Conservation (phyloP, 306 rosid genomes). For the Citrullus mucosospermus region DNA sequence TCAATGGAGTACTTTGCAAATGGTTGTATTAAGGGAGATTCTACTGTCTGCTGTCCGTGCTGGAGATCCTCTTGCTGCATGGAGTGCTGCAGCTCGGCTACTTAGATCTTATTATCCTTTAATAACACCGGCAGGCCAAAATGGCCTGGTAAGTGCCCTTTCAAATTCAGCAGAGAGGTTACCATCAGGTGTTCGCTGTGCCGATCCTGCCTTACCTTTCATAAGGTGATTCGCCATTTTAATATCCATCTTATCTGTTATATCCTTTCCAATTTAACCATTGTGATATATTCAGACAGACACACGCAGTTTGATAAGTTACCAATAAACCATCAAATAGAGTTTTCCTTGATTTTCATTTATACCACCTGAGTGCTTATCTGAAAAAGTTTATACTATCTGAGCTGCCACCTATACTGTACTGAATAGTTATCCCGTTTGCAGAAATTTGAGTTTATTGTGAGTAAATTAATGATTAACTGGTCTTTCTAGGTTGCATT, state of each 20-base stretch:
- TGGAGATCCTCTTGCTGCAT: conserved; percentile 98
- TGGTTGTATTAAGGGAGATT: conserved; percentile 94
- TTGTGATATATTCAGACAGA: not conserved
- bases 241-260: not conserved
- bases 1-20: conserved; percentile 96
- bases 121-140: conserved; percentile 88
- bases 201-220: conserved; percentile 92
- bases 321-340: not conserved
- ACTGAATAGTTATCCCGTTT: not conserved
- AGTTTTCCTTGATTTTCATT: not conserved
- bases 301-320: not conserved
- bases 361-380: not conserved
- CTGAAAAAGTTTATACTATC: not conserved
- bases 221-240: conserved; percentile 44
- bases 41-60: conserved; percentile 87
- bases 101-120: conserved; percentile 93
- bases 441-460: not conserved
- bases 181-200: conserved; percentile 85
- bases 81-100: conserved; percentile 95
- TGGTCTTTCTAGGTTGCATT: conserved; percentile 53
- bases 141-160: conserved; percentile 88
- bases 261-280: not conserved
- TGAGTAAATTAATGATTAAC: not conserved
- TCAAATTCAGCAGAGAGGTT: conserved; percentile 78
- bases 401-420: not conserved